Percentiles rank a stretch among this genome's conserved stretches.
Evolutionary conservation across 2,329 filamentous ascomycete species (phyloP).

Genomic region (Exophiala lecanii-corni): DNA sequence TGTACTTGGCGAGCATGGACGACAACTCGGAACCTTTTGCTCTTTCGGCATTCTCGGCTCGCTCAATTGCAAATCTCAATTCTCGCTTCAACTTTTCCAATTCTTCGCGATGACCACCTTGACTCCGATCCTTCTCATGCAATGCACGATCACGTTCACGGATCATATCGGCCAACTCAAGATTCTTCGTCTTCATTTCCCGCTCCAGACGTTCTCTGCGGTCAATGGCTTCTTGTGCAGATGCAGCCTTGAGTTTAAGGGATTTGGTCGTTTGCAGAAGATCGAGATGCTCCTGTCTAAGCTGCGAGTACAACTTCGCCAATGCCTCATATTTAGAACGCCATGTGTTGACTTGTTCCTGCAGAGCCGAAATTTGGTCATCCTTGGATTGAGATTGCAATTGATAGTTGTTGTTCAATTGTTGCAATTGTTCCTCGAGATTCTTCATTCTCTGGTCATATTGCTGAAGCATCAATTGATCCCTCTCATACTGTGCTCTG

Average conservation of each 20-base stretch:
- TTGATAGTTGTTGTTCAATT: conserved; percentile 75
- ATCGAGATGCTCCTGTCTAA: conserved; percentile 91
- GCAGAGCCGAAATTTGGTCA: conserved; percentile 85
- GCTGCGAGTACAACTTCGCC: conserved; percentile 93
- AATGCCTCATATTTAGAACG: conserved; percentile 93
- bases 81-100: conserved; percentile 92
- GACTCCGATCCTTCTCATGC: conserved; percentile 85
- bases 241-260: conserved; percentile 92
- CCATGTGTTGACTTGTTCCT: conserved; percentile 98
- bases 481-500: conserved; percentile 90
- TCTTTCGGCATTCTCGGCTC: conserved; percentile 85
- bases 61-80: conserved; percentile 83
- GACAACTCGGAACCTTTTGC: conserved; percentile 94
- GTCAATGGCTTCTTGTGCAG: conserved; percentile 94
- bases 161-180: conserved; percentile 99
- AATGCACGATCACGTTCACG: conserved; percentile 88
- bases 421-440: conserved; percentile 77
- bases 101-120: conserved; percentile 84
- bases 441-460: conserved; percentile 94
- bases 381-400: conserved; percentile 87
- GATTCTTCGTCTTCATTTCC: conserved; percentile 98
- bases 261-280: conserved; percentile 93
- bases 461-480: conserved; percentile 94
- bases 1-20: conserved; percentile 90
- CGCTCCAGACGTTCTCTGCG: conserved; percentile 90